phyloP scores from a whole-genome alignment of 805 yeast species.

The Nakazawaea holstii region DNA sequence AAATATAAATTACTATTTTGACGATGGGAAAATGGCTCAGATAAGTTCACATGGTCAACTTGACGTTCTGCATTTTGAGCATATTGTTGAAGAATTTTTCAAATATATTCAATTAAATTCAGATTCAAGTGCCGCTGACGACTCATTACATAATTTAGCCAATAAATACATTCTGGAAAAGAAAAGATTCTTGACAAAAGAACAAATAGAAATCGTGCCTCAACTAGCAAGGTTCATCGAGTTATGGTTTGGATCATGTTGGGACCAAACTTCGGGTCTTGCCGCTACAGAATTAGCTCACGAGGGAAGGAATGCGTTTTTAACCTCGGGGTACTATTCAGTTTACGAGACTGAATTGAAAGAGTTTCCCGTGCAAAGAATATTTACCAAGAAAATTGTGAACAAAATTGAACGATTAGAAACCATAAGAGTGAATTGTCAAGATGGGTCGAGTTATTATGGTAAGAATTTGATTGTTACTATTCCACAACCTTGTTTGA shows the following conservation, averaged over 20 bases:
- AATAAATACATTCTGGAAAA: slow-evolving; percentile 40
- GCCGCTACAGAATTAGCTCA: slow-evolving; percentile 46
- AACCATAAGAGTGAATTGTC: slow-evolving; percentile 11
- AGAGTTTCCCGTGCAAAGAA: slow-evolving; percentile 16
- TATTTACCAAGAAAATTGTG: slow-evolving; percentile 20
- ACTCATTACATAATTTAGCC: slow-evolving; percentile 51
- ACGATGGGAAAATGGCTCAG: slow-evolving; percentile 21
- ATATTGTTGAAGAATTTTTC: slow-evolving; percentile 25
- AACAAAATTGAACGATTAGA: slow-evolving; percentile 20
- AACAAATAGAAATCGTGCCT: slow-evolving; percentile 45
- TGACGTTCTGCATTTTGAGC: slow-evolving; percentile 43
- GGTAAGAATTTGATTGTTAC: slow-evolving; percentile 40
- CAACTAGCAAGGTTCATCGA: slow-evolving; percentile 52
- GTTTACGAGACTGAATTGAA: slow-evolving; percentile 24
- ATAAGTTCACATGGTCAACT: slow-evolving; percentile 23
- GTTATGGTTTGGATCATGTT: slow-evolving; percentile 73
- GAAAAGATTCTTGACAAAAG: slow-evolving; percentile 39
- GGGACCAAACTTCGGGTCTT: slow-evolving; percentile 60
- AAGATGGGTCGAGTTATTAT: slow-evolving; percentile 1
- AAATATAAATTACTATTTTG: slow-evolving; percentile 25
- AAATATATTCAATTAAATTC: slow-evolving; percentile 16
- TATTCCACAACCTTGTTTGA: slow-evolving; percentile 62
- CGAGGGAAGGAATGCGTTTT: slow-evolving; percentile 70
- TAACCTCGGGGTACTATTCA: slow-evolving; percentile 49
- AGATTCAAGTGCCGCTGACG: slow-evolving; percentile 44